Conservation (phyloP, 202 grass and related monocot species). For the Cymbopogon flexuosus region DNA sequence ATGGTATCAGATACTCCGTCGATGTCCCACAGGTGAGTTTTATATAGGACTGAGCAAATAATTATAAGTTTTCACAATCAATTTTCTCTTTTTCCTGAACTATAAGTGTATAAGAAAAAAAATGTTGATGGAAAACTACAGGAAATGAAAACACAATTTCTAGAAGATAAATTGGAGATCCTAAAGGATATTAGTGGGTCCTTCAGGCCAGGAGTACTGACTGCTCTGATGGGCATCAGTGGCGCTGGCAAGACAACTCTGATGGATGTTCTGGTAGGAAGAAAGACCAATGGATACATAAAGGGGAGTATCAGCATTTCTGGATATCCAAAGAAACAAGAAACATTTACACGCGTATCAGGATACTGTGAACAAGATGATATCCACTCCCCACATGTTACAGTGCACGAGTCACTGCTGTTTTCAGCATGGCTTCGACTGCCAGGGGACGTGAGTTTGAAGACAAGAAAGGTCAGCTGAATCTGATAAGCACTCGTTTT, state of each 20-base stretch:
- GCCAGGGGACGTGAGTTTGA: slow-evolving; percentile 46
- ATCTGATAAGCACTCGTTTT: background rate
- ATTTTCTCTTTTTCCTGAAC: background rate
- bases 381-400: slow-evolving; percentile 79
- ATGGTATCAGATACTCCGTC: slow-evolving; percentile 66
- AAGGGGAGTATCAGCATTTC: slow-evolving; percentile 74
- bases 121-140: slow-evolving; percentile 5
- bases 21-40: slow-evolving; percentile 55
- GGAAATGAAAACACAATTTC: slow-evolving; percentile 77
- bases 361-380: slow-evolving; percentile 86
- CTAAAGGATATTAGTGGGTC: slow-evolving; percentile 65
- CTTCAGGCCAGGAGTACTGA: slow-evolving; percentile 69
- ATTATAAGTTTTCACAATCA: background rate
- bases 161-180: slow-evolving; percentile 53
- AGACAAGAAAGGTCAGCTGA: slow-evolving; percentile 51
- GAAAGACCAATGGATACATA: slow-evolving; percentile 64
- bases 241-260: slow-evolving; percentile 80
- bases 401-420: slow-evolving; percentile 59
- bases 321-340: slow-evolving; percentile 75
- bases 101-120: background rate
- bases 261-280: slow-evolving; percentile 78
- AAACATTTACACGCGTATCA: slow-evolving; percentile 67
- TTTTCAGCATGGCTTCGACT: slow-evolving; percentile 72
- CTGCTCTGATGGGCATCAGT: slow-evolving; percentile 71
- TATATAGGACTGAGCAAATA: background rate